Evolutionary conservation across 371 early-diverging fungal genomes (phyloP).

Genomic region (Mucor velutinosus): DNA sequence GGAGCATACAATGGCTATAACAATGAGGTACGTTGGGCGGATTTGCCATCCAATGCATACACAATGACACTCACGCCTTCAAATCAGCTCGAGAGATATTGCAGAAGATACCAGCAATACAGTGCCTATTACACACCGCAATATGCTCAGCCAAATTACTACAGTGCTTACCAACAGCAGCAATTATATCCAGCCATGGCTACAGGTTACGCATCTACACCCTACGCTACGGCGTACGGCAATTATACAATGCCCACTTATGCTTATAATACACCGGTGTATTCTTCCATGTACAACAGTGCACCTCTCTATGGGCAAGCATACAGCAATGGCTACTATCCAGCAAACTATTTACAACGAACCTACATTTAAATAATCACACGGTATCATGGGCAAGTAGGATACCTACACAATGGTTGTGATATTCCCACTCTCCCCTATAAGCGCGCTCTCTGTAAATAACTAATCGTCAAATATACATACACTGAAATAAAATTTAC

Average conservation of each 20-base stretch:
- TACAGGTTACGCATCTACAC: neutral
- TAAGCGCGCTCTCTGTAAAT: neutral
- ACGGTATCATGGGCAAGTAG: neutral
- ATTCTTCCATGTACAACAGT: conserved; percentile 7
- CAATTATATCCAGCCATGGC: conserved; percentile 3
- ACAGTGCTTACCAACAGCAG: neutral
- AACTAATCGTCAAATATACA: neutral
- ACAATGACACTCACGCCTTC: neutral
- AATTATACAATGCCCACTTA: neutral
- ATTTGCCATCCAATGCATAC: neutral
- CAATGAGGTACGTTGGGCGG: neutral
- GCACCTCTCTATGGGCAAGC: neutral
- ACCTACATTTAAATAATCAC: conserved; percentile 7
- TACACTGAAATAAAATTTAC: neutral
- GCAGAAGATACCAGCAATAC: conserved; percentile 4
- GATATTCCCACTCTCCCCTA: neutral
- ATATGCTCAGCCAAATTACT: neutral
- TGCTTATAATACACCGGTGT: neutral
- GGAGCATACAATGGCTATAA: conserved; percentile 2
- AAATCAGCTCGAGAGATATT: conserved; percentile 9
- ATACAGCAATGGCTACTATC: conserved; percentile 4
- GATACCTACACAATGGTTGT: neutral
- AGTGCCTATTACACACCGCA: neutral
- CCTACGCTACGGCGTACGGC: conserved; percentile 2
- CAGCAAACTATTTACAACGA: conserved; percentile 5